phyloP scores from a whole-genome alignment of 768 basidiomycete species.

The Tremella yokohamensis region DNA sequence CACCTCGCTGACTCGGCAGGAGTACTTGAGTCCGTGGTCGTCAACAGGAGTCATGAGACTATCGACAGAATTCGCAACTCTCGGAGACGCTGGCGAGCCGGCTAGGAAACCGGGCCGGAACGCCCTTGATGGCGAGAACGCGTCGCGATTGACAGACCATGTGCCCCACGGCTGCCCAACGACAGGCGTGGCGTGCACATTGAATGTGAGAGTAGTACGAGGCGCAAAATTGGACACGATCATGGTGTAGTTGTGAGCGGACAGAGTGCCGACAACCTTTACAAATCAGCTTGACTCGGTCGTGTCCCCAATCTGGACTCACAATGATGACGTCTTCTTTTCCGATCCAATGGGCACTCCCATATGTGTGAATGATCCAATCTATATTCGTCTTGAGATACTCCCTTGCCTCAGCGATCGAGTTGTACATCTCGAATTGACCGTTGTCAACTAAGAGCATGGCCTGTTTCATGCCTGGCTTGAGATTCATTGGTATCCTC shows the following conservation, averaged over 20 bases:
- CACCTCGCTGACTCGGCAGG: slow-evolving; percentile 33
- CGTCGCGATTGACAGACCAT: slow-evolving; percentile 54
- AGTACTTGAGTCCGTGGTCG: slow-evolving; percentile 21
- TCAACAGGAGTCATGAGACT: neutral
- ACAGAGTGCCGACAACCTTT: slow-evolving; percentile 60
- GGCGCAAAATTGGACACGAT: slow-evolving; percentile 59
- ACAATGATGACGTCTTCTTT: slow-evolving; percentile 62
- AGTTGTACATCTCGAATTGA: slow-evolving; percentile 65
- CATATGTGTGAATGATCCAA: slow-evolving; percentile 61
- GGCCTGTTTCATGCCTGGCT: slow-evolving; percentile 64
- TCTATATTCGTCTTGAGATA: slow-evolving; percentile 74
- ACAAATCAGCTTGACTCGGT: too few species aligned
- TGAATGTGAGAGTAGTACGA: slow-evolving; percentile 55
- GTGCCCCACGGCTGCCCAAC: slow-evolving; percentile 68
- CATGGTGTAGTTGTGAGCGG: slow-evolving; percentile 67
- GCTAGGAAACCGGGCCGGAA: neutral
- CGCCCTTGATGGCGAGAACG: neutral
- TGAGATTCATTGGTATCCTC: slow-evolving; percentile 62
- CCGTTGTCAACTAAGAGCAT: slow-evolving; percentile 68
- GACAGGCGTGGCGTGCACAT: slow-evolving; percentile 59
- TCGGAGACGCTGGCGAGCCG: neutral
- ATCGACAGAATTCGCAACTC: neutral
- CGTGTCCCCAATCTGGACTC: slow-evolving; percentile 11
- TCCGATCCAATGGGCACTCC: slow-evolving; percentile 53
- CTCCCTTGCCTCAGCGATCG: slow-evolving; percentile 61